Evolutionary conservation across 2,329 filamentous ascomycete species (phyloP), one percentile per base, ranked within the genome.

Genomic region (Pseudopyrenochaeta lycopersici): DNA sequence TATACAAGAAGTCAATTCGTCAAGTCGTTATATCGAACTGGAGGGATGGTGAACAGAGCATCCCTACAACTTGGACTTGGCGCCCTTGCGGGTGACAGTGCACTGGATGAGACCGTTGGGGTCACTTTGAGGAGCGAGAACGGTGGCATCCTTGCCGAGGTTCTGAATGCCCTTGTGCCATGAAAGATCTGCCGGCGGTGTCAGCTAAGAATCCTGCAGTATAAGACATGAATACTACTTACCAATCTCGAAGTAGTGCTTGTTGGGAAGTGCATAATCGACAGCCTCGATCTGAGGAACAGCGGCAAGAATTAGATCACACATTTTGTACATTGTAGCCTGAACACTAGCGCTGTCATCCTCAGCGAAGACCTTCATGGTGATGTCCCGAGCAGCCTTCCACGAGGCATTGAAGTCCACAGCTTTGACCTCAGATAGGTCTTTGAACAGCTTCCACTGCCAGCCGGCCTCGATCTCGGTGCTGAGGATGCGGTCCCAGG

Each of bases 321-420:
- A 88, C 94, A 99, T 99, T 82, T 97, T 96, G 82, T 97, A 99
- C 95, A 99, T 98, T 56, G 94, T 98, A 68, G 88, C 89, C 80
- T 99, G 95, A 20, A 99, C 95, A 68, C 91, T 96, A 41, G 95
- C 91, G 69, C 91, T 96, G 72, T 92, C 84, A 71, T 99, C 93
- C 71, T 89, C 86, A 36, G 95, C 94, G 71, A 99, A 99, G 0
- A 88, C 90, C 80, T 90, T 90, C 76, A 97, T 83, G n/a, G 93
- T 97, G 74, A 96, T 95, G 47, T 83, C 81, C 56, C 92, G 84
- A n/a, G 92, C 92, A 48, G 84, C 83, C 62, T 88, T 82, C 84
- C 89, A 97, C 17, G 93, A 91, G 58, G 82, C 78, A 74, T 97
- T 88, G 74, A 98, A 99, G 3, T 84, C 81, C 17, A 85, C 79